These are phyloP conservation scores for Perkinsela sp. DNA, from an alignment of 208 protist species.

Conservation along the genomic window DNA sequence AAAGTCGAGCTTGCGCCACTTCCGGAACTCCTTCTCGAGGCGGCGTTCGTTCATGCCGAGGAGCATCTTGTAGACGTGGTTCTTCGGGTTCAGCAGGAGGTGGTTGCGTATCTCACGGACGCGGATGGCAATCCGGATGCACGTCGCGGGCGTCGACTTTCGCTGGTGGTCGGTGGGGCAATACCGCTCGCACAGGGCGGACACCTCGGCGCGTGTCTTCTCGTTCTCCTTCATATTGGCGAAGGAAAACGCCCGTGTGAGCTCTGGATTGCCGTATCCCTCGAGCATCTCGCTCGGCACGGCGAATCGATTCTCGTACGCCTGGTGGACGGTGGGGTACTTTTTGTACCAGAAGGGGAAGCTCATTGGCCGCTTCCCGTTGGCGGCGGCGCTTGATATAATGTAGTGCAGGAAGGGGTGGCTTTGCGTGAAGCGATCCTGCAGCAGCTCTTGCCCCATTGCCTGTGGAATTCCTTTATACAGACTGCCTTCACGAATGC, in stretches of 20 bases:
- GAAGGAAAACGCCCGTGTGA: conserved; percentile 33
- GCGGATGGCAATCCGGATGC: conserved; percentile 44
- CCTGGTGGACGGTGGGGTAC: conserved; percentile 58
- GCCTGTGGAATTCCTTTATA: conserved; percentile 7
- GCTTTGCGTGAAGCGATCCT: conserved; percentile 25
- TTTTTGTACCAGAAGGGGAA: conserved; percentile 74
- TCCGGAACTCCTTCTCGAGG: conserved; percentile 37
- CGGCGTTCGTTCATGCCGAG: conserved; percentile 32
- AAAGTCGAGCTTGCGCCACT: conserved; percentile 54
- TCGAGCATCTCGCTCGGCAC: conserved; percentile 60
- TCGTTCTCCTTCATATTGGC: conserved; percentile 54
- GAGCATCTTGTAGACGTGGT: conserved; percentile 58
- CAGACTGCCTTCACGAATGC: conserved; percentile 53
- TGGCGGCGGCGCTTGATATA: conserved; percentile 13
- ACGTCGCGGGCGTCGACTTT: conserved; percentile 40
- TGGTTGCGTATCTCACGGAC: conserved; percentile 54
- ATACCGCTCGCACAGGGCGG: conserved; percentile 67
- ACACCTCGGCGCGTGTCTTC: conserved; percentile 54
- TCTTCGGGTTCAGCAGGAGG: conserved; percentile 58
- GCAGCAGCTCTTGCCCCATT: conserved; percentile 32
- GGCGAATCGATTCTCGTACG: conserved; percentile 56
- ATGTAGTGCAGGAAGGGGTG: conserved; percentile 46
- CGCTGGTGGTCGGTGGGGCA: conserved; percentile 60
- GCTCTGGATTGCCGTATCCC: conserved; percentile 25
- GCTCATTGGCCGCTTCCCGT: conserved; percentile 33